Evolutionary conservation across 2,329 filamentous ascomycete genomes (phyloP).

Genomic region (Sclerotinia minor): DNA sequence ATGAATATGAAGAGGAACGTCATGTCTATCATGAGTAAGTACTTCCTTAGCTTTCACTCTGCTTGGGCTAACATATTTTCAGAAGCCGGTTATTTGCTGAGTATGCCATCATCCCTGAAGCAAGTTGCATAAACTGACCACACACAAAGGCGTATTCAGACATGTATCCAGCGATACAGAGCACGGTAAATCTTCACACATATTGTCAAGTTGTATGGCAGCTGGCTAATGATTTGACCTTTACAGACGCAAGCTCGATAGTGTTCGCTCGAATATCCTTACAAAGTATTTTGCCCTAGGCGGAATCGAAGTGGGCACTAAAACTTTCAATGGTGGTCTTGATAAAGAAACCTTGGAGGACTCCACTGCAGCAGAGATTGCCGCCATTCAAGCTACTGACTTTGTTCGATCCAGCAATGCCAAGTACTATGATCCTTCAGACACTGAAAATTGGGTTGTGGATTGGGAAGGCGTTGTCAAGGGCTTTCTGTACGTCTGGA

Average conservation of each 20-base stretch:
- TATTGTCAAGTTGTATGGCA: neutral
- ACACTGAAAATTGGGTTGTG: conserved; percentile 65
- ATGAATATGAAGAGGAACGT: conserved; percentile 65
- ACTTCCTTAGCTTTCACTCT: conserved; percentile 26
- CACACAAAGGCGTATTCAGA: conserved; percentile 66
- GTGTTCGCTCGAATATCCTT: conserved; percentile 64
- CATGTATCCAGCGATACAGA: conserved; percentile 80
- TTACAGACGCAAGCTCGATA: conserved; percentile 68
- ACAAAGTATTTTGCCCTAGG: conserved; percentile 80
- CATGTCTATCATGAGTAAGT: conserved; percentile 66
- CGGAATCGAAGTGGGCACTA: conserved; percentile 66
- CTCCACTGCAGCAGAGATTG: conserved; percentile 64
- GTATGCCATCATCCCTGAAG: conserved; percentile 46
- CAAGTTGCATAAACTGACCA: conserved; percentile 26
- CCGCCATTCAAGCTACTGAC: conserved; percentile 63
- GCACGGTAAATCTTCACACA: conserved; percentile 39
- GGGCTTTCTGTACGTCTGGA: conserved; percentile 68
- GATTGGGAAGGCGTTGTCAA: conserved; percentile 78
- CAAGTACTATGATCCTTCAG: conserved; percentile 53
- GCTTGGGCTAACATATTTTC: conserved; percentile 27
- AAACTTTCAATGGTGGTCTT: conserved; percentile 62
- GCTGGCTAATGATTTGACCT: neutral
- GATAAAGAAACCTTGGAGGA: conserved; percentile 60
- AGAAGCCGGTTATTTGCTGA: conserved; percentile 57
- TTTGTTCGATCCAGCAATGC: conserved; percentile 50